Conservation (phyloP, 352 stramenopile genomes). For the Peronospora farinosa region DNA sequence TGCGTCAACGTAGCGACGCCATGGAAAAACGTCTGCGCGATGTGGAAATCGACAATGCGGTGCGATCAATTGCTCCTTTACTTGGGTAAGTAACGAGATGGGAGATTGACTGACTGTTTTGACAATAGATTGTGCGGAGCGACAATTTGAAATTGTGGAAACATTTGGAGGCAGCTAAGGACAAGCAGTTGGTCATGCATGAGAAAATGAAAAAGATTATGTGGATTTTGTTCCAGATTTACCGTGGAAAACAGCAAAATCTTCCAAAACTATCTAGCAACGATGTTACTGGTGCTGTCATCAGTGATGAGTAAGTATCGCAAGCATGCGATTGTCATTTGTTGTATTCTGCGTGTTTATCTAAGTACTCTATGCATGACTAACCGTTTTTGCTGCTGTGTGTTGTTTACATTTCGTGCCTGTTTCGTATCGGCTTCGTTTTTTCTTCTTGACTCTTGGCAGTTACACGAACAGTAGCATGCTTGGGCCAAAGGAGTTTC, state of each 20-base stretch:
- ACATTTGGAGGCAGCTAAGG: constrained; percentile 72
- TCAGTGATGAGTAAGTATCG: constrained; percentile 79
- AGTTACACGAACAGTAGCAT: constrained; percentile 75
- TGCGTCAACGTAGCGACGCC: constrained; percentile 74
- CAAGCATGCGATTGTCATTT: constrained; percentile 3
- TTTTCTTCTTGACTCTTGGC: constrained; percentile 43
- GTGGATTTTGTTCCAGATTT: constrained; percentile 88
- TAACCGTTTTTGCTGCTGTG: constrained; percentile 33
- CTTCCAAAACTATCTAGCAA: constrained; percentile 71
- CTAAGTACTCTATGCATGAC: constrained; percentile 12
- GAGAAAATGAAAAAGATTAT: constrained; percentile 91
- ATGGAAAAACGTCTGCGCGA: constrained; percentile 85
- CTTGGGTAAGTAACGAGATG: background rate
- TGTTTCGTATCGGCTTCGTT: constrained; percentile 13
- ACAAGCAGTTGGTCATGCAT: constrained; percentile 87
- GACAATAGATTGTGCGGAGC: constrained; percentile 67
- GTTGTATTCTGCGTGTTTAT: background rate
- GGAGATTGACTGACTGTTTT: background rate
- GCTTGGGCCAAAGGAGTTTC: constrained; percentile 80
- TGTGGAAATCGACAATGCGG: constrained; percentile 82
- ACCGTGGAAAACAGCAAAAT: constrained; percentile 69
- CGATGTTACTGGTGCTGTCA: constrained; percentile 37
- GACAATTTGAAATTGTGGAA: constrained; percentile 88
- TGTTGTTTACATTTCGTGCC: constrained; percentile 23
- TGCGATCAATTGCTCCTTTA: constrained; percentile 19